Conservation (phyloP, 768 basidiomycete species). For the Coprinopsis sp. region DNA sequence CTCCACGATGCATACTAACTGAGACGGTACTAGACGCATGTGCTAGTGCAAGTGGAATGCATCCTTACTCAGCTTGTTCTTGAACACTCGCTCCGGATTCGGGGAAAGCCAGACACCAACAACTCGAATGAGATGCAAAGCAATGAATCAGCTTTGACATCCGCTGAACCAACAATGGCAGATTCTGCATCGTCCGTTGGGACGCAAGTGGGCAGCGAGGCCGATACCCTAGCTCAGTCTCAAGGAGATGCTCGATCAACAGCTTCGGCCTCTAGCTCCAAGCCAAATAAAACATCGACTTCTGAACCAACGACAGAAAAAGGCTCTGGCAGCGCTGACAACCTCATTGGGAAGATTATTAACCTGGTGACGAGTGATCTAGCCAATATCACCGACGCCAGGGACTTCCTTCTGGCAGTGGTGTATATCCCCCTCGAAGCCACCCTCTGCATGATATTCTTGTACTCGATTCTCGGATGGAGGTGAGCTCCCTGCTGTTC, state of each 20-base stretch:
- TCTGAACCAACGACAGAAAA: no score
- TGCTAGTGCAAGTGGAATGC: constrained; percentile 44
- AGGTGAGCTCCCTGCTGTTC: constrained; percentile 27
- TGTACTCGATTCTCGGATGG: constrained; percentile 46
- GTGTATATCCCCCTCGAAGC: constrained; percentile 42
- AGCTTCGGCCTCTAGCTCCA: no score
- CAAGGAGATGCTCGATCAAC: constrained; percentile 1
- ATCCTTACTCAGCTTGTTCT: constrained; percentile 39
- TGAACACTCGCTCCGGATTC: constrained; percentile 50
- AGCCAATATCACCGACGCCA: constrained; percentile 31
- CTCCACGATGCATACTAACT: no score
- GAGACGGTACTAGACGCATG: constrained; percentile 42
- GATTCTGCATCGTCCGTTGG: constrained; percentile 13
- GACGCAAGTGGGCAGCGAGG: constrained; percentile 2
- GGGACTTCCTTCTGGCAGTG: constrained; percentile 33
- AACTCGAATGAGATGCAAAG: no score
- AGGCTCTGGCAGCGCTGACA: constrained; percentile 21
- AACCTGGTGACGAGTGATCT: constrained; percentile 71
- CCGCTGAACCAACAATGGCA: constrained; percentile 9
- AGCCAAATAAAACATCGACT: no score
- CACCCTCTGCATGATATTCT: constrained; percentile 35
- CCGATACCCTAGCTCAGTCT: constrained; percentile 7
- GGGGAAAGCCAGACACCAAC: constrained; percentile 48
- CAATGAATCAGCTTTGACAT: not conserved
- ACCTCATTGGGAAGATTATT: constrained; percentile 72